A percentile compares a stretch with the other conserved stretches of the same genome.
These are phyloP conservation scores for Neohortaea acidophila DNA, from an alignment of 495 filamentous ascomycete species.

Conservation along the genomic window DNA sequence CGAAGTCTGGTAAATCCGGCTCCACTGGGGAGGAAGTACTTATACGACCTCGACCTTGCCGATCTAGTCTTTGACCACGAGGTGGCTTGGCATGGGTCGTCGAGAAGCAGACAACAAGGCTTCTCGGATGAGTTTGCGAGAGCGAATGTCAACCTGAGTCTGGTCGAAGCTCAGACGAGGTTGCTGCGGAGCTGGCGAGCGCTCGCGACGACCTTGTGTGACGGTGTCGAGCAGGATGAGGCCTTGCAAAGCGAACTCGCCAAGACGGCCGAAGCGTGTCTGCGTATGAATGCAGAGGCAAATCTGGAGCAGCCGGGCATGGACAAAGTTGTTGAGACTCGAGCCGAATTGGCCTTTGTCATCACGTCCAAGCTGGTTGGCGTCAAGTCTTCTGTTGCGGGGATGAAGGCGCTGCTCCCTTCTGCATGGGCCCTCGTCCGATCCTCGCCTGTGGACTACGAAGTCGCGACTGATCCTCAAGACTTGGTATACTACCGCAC, in stretches of 20 bases:
- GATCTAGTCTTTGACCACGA: conserved; percentile 60
- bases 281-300: conserved; percentile 51
- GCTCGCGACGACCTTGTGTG: conserved; percentile 68
- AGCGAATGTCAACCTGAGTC: conserved; percentile 77
- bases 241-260: conserved; percentile 53
- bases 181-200: conserved; percentile 83
- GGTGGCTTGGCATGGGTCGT: conserved; percentile 41
- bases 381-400: conserved; percentile 40
- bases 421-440: conserved; percentile 54
- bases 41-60: conserved; percentile 64
- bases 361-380: conserved; percentile 62
- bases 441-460: conserved; percentile 47
- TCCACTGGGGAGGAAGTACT: conserved; percentile 55
- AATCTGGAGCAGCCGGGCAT: conserved; percentile 59
- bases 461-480: conserved; percentile 40
- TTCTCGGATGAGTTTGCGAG: conserved; percentile 65
- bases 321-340: conserved; percentile 48
- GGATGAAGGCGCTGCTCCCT: conserved; percentile 46
- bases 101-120: conserved; percentile 39
- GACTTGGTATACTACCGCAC: conserved; percentile 64
- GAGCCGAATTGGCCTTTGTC: conserved; percentile 61
- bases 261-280: conserved; percentile 52
- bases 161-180: conserved; percentile 82
- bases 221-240: conserved; percentile 27
- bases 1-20: conserved; percentile 40